A percentile compares a stretch with the other conserved stretches of the same genome.
These are phyloP conservation scores for Leccinum obscurum DNA, from an alignment of 768 basidiomycete species.

Conservation along the genomic window DNA sequence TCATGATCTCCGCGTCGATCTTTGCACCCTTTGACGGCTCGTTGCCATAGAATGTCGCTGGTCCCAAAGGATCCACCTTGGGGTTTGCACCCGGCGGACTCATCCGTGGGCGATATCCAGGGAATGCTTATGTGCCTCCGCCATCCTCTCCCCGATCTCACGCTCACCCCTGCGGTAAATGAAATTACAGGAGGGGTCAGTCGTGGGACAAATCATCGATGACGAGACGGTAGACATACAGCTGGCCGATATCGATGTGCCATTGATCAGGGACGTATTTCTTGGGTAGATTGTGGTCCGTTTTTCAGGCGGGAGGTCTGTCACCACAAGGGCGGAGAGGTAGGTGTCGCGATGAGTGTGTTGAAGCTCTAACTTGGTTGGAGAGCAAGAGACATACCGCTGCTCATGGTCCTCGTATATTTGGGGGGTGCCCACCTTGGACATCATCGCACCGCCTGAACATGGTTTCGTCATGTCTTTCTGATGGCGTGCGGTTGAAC, in stretches of 20 bases:
- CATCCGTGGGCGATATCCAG: conserved; percentile 26
- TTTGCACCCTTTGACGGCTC: conserved; percentile 57
- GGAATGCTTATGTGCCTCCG: conserved; percentile 35
- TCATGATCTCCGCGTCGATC: conserved; percentile 57
- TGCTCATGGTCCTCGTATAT: conserved; percentile 50
- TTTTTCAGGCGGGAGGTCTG: conserved; percentile 24
- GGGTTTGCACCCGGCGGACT: conserved; percentile 33
- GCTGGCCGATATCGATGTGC: conserved; percentile 37
- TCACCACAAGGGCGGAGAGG: not conserved
- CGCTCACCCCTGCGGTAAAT: conserved; percentile 40
- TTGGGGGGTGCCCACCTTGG: conserved; percentile 49
- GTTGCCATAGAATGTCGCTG: conserved; percentile 52
- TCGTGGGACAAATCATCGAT: not conserved
- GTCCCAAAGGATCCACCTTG: conserved; percentile 46
- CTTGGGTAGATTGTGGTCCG: conserved; percentile 22
- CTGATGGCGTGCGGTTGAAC: not conserved
- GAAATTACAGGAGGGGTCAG: not conserved
- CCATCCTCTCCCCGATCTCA: conserved; percentile 40
- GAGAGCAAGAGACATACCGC: conserved; percentile 34
- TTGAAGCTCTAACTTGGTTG: not conserved
- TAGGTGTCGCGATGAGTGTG: not conserved
- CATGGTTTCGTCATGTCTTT: conserved; percentile 19
- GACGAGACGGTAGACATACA: conserved; percentile 9
- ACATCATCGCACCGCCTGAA: conserved; percentile 45
- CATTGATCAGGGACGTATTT: conserved; percentile 35